Evolutionary conservation across 169 alveolate species (phyloP).

Genomic region (Plasmodium gonderi): DNA sequence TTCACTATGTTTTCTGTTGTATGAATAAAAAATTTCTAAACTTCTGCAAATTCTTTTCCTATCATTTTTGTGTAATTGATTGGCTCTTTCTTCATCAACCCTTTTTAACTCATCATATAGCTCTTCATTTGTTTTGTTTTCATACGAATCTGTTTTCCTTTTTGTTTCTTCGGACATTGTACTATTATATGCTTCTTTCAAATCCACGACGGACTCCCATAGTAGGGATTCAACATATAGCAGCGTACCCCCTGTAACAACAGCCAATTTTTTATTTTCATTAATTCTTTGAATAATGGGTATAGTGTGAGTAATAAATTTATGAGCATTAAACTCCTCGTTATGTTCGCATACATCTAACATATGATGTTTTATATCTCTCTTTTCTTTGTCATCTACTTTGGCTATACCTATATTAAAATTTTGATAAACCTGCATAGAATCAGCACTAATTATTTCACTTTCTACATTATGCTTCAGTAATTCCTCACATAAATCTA

Average conservation of each 20-base stretch:
- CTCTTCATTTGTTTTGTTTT: constrained; percentile 65
- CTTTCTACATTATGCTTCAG: constrained; percentile 68
- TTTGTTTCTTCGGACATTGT: background rate
- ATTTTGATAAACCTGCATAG: constrained; percentile 86
- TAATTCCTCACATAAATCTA: constrained; percentile 77
- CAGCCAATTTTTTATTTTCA: constrained; percentile 74
- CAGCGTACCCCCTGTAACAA: constrained; percentile 83
- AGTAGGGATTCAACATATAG: constrained; percentile 80
- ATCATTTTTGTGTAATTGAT: constrained; percentile 80
- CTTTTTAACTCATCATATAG: constrained; percentile 71
- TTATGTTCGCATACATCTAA: constrained; percentile 75
- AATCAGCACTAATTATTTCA: constrained; percentile 83
- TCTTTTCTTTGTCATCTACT: constrained; percentile 77
- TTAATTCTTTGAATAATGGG: constrained; percentile 36
- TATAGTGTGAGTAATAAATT: constrained; percentile 71
- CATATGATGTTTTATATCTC: constrained; percentile 79
- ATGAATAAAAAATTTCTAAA: constrained; percentile 63
- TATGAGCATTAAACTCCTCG: constrained; percentile 77
- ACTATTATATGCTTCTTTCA: constrained; percentile 10
- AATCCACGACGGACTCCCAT: constrained; percentile 80
- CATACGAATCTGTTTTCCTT: constrained; percentile 5
- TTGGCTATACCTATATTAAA: constrained; percentile 82
- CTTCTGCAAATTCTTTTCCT: constrained; percentile 81
- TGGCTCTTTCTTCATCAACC: constrained; percentile 83
- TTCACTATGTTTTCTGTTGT: constrained; percentile 81